Conservation (phyloP, 169 alveolate genomes). For the Cyclospora cayetanensis region DNA sequence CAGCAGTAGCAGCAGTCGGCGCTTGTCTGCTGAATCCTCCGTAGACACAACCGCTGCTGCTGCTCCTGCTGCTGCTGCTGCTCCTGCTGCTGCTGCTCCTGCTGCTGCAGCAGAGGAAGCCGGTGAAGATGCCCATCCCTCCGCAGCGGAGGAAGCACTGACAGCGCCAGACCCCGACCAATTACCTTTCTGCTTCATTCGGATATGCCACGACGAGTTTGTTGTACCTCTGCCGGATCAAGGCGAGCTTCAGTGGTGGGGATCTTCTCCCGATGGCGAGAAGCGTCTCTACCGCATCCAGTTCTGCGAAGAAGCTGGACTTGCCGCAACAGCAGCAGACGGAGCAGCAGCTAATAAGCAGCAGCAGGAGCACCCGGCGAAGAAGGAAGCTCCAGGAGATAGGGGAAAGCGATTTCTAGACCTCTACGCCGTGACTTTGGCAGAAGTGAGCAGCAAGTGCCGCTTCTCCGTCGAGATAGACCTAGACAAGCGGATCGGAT, state of each 20-base stretch:
- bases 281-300: not conserved
- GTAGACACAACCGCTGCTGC: not conserved
- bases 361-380: not conserved
- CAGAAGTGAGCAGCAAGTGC: not conserved
- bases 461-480: not conserved
- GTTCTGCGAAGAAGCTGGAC: not conserved
- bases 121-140: not conserved
- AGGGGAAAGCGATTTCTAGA: not conserved
- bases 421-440: not conserved
- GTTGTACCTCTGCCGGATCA: not conserved
- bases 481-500: not conserved
- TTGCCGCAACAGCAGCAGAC: not conserved
- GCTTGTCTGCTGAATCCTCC: not conserved
- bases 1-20: not conserved
- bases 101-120: not conserved
- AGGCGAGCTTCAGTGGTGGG: conserved; percentile 26
- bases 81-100: not conserved
- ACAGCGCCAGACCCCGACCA: not conserved
- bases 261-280: not conserved
- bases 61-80: not conserved
- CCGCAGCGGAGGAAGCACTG: not conserved
- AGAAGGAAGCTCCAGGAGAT: not conserved
- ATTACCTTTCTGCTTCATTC: not conserved
- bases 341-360: not conserved
- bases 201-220: not conserved